Base-by-base conservation (phyloP, 805 yeast species). In the Yarrowia yakushimensis region DNA sequence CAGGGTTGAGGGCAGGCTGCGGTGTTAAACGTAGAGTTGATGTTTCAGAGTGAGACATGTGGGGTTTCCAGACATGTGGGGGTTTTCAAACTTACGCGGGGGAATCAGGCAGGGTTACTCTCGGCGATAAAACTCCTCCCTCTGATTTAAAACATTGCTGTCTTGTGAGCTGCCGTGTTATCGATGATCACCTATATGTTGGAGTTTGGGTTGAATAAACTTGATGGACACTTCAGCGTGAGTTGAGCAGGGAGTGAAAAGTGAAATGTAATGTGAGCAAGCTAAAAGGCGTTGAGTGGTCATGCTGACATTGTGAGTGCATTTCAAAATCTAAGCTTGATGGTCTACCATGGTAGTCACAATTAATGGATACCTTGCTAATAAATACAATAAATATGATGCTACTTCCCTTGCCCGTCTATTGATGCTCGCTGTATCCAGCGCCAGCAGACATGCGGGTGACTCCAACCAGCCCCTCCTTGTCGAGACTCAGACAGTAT, bases 371-470 rank as follows among this genome's bases (percentile, higher is more conserved):
- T 41, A 30, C 54, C 34, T 18, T 46, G 5, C 37, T 12, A 48
- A 25, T 52, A 50, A 50, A 50, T 50, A 46, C 37, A 33, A 50
- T 48, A 48, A 48, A 48, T 48, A 48, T 41, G n/a, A 45, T 45
- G 23, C 36, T 22, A 30, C 15, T 8, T 5, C 33, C 33, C 15
- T 10, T 10, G 5, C 17, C 27, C 7, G n/a, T 11, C 39, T 50
- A 52, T 20, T 52, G 25, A 20, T 52, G 43, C 31, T 52, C 59
- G 11, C 30, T 20, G 59, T 52, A 52, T 11, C 59, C 59, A 17
- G 59, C 59, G n/a, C 59, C 59, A 8, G 59, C 59, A 36, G 59
- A 52, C 43, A 52, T 36, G 34, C 59, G 25, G 13, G 59, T 52
- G 17, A 52, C 43, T 22, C 43, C 59, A 12, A 34, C 43, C 6